A percentile compares a stretch with the other conserved stretches of the same genome.
Evolutionary conservation across 1,284 basidiomycete species (phyloP).

Genomic region (Cutaneotrichosporon dermatis): DNA sequence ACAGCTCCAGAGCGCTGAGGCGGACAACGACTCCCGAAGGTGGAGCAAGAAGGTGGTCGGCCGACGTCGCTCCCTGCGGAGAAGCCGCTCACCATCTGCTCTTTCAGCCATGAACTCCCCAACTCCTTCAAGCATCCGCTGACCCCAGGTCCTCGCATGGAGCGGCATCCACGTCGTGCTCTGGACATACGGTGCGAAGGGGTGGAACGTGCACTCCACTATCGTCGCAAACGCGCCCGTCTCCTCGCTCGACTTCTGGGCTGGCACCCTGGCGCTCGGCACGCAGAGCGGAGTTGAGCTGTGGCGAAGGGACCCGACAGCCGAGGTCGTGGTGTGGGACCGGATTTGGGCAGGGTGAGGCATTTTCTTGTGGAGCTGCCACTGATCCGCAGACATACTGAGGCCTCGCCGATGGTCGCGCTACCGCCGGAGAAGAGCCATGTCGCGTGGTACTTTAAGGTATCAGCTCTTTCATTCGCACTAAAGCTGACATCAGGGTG

Average conservation of each 20-base stretch:
- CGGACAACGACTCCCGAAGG: no score
- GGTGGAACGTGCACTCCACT: constrained; percentile 38
- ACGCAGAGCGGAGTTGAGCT: constrained; percentile 36
- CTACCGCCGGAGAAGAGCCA: constrained; percentile 24
- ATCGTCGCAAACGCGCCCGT: constrained; percentile 31
- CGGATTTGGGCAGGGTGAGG: constrained; percentile 30
- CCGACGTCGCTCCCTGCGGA: no score
- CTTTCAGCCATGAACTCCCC: no score
- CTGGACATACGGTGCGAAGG: constrained; percentile 23
- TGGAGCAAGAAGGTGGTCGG: no score
- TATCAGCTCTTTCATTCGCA: constrained; percentile 7
- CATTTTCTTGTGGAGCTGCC: no score
- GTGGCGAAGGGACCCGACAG: constrained; percentile 32
- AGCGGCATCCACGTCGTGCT: constrained; percentile 36
- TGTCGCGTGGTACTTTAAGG: constrained; percentile 33
- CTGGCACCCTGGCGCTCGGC: constrained; percentile 32
- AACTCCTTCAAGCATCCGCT: neutral
- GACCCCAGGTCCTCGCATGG: constrained; percentile 41
- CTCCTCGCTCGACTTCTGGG: constrained; percentile 27
- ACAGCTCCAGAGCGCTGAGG: no score
- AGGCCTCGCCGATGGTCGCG: constrained; percentile 4
- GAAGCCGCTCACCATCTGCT: no score
- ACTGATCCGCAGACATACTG: neutral
- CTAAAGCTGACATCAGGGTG: constrained; percentile 11
- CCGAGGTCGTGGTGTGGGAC: constrained; percentile 44